Evolutionary conservation across 805 yeast genomes (phyloP).

Genomic region (Myxozyma neotropica): DNA sequence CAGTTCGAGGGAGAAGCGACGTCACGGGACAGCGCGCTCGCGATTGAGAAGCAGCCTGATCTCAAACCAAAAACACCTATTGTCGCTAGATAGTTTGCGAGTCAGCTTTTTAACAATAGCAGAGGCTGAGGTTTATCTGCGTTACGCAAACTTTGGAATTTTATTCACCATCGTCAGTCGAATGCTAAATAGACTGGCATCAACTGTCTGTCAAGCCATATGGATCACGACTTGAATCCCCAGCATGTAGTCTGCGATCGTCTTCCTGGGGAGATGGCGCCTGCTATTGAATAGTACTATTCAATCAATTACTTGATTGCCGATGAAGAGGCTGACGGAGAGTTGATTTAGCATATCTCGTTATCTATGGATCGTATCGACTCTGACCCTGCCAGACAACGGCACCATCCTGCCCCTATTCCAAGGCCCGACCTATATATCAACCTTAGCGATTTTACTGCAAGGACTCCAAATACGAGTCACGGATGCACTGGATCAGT

Average conservation of each 20-base stretch:
- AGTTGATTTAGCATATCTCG: conserved; percentile 2
- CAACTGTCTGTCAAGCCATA: neutral
- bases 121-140: no score
- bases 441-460: neutral
- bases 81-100: no score
- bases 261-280: neutral
- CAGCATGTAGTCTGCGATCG: neutral
- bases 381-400: neutral
- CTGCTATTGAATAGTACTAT: neutral
- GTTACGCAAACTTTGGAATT: no score
- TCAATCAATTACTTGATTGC: neutral
- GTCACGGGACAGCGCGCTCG: no score
- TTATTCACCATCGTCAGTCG: no score
- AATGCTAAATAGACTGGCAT: no score
- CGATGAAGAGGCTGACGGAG: neutral
- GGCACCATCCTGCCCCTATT: conserved; percentile 5
- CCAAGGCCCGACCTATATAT: conserved; percentile 1
- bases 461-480: neutral
- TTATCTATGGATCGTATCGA: conserved; percentile 11
- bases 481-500: neutral
- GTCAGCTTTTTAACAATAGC: no score
- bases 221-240: neutral
- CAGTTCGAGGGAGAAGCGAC: no score
- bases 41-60: no score
- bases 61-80: no score